Evolutionary conservation across 495 filamentous ascomycete genomes (phyloP).

Genomic region (Annulohypoxylon bovei): DNA sequence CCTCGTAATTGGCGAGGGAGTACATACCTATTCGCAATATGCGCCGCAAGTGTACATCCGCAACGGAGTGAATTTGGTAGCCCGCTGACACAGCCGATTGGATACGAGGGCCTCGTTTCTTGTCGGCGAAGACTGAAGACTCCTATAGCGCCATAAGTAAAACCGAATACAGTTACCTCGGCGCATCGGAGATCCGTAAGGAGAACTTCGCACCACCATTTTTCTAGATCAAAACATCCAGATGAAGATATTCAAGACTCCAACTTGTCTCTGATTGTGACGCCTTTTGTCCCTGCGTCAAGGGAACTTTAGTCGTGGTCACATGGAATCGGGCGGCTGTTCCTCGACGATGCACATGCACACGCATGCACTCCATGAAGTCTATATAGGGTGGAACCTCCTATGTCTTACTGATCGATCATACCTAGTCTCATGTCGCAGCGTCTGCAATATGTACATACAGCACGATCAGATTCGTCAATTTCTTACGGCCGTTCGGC

Average conservation of each 20-base stretch:
- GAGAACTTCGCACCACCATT: not conserved
- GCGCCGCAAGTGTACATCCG: not conserved
- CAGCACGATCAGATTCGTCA: not conserved
- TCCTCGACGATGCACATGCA: not conserved
- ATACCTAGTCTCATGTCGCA: not conserved
- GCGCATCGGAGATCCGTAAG: not conserved
- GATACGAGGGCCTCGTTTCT: not conserved
- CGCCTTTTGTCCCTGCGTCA: not conserved
- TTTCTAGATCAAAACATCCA: not conserved
- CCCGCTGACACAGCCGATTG: not conserved
- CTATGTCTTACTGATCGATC: too few species aligned
- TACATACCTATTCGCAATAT: not conserved
- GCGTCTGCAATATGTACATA: not conserved
- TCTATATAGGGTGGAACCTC: not conserved
- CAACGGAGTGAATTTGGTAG: not conserved
- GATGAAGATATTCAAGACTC: not conserved
- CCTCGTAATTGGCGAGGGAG: not conserved
- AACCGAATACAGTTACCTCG: not conserved
- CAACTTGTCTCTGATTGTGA: not conserved
- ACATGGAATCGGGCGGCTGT: not conserved
- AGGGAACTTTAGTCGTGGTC: not conserved
- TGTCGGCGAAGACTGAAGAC: not conserved
- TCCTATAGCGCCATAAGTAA: not conserved
- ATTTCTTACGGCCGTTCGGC: not conserved
- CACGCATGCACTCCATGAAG: constrained; percentile 12